Conservation (phyloP, 129 eudicot species). For the Heracleum sosnowskyi region DNA sequence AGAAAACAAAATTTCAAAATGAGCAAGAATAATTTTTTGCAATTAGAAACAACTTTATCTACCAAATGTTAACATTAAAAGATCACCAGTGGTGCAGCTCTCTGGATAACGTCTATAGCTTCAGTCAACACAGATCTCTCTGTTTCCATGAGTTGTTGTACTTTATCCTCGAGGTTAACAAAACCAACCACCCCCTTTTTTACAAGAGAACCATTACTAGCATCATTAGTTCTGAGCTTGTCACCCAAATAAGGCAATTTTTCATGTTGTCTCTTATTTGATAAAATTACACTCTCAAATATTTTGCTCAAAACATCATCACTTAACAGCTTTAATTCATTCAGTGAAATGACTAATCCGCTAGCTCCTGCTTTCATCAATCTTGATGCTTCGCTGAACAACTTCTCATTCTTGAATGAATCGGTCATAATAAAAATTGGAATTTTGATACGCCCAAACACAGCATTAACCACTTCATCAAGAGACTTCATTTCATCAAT, state of each 20-base stretch:
- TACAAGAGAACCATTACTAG: constrained; percentile 39
- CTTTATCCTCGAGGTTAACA: constrained; percentile 57
- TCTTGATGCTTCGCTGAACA: constrained; percentile 21
- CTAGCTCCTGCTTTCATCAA: constrained; percentile 60
- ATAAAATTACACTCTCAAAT: constrained; percentile 24
- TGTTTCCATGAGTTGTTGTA: constrained; percentile 44
- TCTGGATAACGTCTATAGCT: constrained; percentile 53
- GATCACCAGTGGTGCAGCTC: constrained; percentile 98
- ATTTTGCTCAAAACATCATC: constrained; percentile 44
- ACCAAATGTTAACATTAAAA: constrained; percentile 55
- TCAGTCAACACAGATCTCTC: constrained; percentile 67
- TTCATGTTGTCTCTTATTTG: constrained; percentile 23
- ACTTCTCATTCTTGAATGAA: constrained; percentile 21
- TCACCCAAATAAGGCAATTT: constrained; percentile 16
- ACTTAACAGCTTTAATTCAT: constrained; percentile 39
- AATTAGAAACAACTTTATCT: constrained; percentile 25
- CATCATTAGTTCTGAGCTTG: constrained; percentile 21
- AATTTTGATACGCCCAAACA: constrained; percentile 42
- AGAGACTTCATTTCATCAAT: constrained; percentile 20
- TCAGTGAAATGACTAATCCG: constrained; percentile 63
- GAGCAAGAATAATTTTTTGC: constrained; percentile 6
- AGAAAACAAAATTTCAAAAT: background rate
- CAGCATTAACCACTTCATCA: constrained; percentile 33
- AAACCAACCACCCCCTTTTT: constrained; percentile 44
- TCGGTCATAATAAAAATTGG: constrained; percentile 57